Evolutionary conservation across 1,139 yeast genomes (phyloP), one percentile per base, ranked within the genome.

Genomic region (Taphrina deformans): DNA sequence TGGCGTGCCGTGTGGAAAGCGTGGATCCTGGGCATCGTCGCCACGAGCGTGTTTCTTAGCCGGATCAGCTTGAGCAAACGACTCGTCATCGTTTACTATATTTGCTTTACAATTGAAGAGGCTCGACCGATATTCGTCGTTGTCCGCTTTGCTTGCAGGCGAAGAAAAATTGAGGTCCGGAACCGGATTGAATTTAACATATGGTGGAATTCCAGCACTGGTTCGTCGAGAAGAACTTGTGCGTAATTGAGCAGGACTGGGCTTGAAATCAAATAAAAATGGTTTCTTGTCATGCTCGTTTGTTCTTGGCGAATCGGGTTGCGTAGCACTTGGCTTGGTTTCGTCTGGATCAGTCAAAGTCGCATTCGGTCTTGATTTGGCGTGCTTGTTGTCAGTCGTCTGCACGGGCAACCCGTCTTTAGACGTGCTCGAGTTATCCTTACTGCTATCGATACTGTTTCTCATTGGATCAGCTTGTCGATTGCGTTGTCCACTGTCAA

Each of bases 111-210:
- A 18, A 3, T 24, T 21, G 48, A 44, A 44, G 2, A 27, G 48
- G 21, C 26, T 44, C 7, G 48, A 21, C 2, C n/a, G 18, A 6
- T 5, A 12, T 26, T 2, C 26, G 41, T 12, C 35, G 16, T 14
- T 23, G 9, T 12, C 38, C 5, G 21, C 16, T 21, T 26, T 12
- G 38, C 18, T 10, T 18, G 48, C 24, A 2, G 55, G 55, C 7
- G 55, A 51, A n/a, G 55, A 51, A 38, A 53, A 53, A 33, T 53
- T 26, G 35, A 53, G 31, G 24, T 53, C 58, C 9, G 58, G 58
- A 2, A 53, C 23, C 18, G 45, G 21, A 38, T 53, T 53, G 48
- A 53, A 53, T 9, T 40, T 35, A 10, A 53, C 58, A 24, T 35
- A 53, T n/a, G 58, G 58, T 21, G 48, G 48, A 21, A 44, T 21